Evolutionary conservation across 2,329 filamentous ascomycete species (phyloP).

Genomic region (Curvularia lunata): DNA sequence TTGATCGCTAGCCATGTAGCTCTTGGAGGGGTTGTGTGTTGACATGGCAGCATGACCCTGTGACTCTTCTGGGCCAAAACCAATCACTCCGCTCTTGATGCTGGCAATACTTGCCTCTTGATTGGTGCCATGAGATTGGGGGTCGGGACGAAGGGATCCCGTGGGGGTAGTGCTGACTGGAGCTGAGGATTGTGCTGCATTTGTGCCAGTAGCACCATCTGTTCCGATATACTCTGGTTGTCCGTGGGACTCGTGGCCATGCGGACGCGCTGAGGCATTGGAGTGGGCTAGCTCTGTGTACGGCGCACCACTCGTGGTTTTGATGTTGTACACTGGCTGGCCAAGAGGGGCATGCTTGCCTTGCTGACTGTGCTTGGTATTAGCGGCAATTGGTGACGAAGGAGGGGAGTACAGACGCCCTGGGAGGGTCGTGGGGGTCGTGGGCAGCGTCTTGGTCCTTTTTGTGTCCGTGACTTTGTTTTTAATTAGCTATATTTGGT

Average conservation of each 20-base stretch:
- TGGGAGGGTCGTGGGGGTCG: slow-evolving; percentile 19
- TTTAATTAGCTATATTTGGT: slow-evolving; percentile 37
- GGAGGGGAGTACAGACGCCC: slow-evolving; percentile 8
- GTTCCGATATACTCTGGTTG: slow-evolving; percentile 13
- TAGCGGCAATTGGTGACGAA: neutral
- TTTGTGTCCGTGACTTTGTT: slow-evolving; percentile 30
- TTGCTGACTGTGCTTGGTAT: slow-evolving; percentile 15
- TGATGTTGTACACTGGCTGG: slow-evolving; percentile 10
- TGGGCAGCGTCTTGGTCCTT: slow-evolving; percentile 41
- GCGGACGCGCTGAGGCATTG: slow-evolving; percentile 8
- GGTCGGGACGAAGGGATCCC: slow-evolving; percentile 27
- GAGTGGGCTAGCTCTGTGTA: slow-evolving; percentile 20
- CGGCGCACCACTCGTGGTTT: slow-evolving; percentile 19
- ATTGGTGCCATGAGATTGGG: slow-evolving; percentile 12
- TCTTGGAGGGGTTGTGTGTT: slow-evolving; percentile 20
- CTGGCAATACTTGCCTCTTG: slow-evolving; percentile 43
- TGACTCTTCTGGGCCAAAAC: slow-evolving; percentile 32
- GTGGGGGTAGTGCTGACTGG: slow-evolving; percentile 8
- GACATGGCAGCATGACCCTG: slow-evolving; percentile 38
- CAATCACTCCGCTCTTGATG: slow-evolving; percentile 52
- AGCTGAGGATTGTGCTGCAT: slow-evolving; percentile 1
- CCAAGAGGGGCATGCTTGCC: slow-evolving; percentile 9
- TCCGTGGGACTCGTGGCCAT: slow-evolving; percentile 9
- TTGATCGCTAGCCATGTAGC: slow-evolving; percentile 22
- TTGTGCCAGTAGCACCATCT: slow-evolving; percentile 13